Conservation (phyloP, 2,329 filamentous ascomycete species). For the Biscogniauxia sp. region DNA sequence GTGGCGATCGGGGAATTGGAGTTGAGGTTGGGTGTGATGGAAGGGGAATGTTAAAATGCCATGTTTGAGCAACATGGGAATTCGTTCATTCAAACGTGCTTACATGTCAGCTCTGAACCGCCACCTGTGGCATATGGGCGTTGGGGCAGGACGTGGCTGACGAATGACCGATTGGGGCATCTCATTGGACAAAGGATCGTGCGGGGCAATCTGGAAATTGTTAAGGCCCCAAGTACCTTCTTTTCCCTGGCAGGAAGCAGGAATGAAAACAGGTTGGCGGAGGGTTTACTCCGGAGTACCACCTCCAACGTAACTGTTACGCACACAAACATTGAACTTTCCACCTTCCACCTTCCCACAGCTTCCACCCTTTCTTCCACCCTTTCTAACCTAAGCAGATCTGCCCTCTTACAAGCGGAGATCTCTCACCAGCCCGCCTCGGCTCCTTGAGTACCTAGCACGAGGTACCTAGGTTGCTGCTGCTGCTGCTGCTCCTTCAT, state of each 20-base stretch:
- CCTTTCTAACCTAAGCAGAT: neutral
- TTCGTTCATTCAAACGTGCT: neutral
- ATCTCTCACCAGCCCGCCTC: no score
- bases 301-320: conserved; percentile 1
- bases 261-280: conserved; percentile 5
- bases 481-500: no score
- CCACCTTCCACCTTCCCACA: conserved; percentile 1
- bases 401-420: no score
- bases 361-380: neutral
- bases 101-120: neutral
- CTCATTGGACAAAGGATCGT: neutral
- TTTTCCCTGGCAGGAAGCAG: neutral
- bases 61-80: neutral
- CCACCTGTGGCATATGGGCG: conserved; percentile 1
- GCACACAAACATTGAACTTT: conserved; percentile 2
- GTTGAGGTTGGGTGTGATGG: neutral
- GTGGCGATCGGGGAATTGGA: neutral
- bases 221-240: conserved; percentile 22
- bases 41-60: neutral
- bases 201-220: conserved; percentile 15
- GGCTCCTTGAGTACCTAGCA: no score
- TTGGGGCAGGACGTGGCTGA: neutral
- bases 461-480: no score
- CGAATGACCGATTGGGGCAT: neutral
- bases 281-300: conserved; percentile 17